Conservation (phyloP, 2,329 filamentous ascomycete genomes). For the Diplodia seriata region DNA sequence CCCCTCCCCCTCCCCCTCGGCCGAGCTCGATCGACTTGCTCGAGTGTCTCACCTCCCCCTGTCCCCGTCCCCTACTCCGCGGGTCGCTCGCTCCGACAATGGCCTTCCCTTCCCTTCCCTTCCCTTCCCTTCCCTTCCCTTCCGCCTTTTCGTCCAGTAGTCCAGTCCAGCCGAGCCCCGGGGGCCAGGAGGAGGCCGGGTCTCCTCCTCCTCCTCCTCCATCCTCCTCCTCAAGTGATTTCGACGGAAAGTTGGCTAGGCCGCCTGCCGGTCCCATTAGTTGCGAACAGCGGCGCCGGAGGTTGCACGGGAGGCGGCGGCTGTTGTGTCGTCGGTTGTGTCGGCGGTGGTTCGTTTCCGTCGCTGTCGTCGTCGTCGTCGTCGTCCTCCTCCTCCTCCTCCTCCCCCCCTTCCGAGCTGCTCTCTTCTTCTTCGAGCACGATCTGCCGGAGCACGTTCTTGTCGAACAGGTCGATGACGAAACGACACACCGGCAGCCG, state of each 20-base stretch:
- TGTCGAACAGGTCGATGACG: slow-evolving; percentile 93
- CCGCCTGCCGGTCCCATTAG: slow-evolving; percentile 8
- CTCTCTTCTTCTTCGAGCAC: slow-evolving; percentile 79
- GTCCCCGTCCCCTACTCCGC: too few species aligned
- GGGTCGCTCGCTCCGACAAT: neutral
- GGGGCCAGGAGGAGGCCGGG: too few species aligned
- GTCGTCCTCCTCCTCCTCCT: neutral
- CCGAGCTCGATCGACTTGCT: neutral
- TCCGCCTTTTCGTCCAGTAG: neutral
- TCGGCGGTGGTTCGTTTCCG: neutral
- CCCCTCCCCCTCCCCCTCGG: too few species aligned
- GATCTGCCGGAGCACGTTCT: slow-evolving; percentile 81
- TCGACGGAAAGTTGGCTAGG: slow-evolving; percentile 21
- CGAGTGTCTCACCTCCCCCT: too few species aligned
- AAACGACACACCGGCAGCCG: slow-evolving; percentile 85
- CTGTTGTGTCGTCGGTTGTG: too few species aligned
- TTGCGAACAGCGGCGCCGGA: neutral
- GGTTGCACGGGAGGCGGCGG: neutral
- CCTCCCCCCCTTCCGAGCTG: slow-evolving; percentile 14
- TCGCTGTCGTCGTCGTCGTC: slow-evolving; percentile 1
- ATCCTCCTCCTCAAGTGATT: slow-evolving; percentile 4
- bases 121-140: too few species aligned
- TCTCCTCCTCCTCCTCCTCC: too few species aligned
- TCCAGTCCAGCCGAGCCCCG: too few species aligned
- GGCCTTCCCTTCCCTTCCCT: too few species aligned